phyloP scores from a whole-genome alignment of 2,329 filamentous ascomycete genomes.

The Hirsutella minnesotensis region DNA sequence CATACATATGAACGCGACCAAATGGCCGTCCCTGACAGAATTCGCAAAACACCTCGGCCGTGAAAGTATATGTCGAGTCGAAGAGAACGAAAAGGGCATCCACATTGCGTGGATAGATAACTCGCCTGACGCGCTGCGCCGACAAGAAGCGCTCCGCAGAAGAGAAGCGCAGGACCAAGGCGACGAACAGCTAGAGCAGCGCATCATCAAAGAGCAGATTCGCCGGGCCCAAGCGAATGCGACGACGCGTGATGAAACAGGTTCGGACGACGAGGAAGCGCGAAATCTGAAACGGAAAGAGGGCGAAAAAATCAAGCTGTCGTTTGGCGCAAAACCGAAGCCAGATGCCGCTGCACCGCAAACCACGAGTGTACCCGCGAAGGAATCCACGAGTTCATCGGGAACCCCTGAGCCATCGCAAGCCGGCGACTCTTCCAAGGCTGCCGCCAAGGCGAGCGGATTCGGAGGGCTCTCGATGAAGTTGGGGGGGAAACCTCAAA shows the following conservation, averaged over 20 bases:
- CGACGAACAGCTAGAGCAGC: conserved; percentile 81
- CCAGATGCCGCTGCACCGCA: conserved; percentile 3
- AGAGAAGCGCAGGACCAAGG: conserved; percentile 83
- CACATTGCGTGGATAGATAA: conserved; percentile 88
- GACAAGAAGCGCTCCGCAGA: conserved; percentile 68
- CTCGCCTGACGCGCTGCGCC: conserved; percentile 68
- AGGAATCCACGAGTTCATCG: conserved; percentile 9
- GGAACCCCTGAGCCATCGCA: conserved; percentile 7
- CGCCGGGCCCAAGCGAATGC: conserved; percentile 51
- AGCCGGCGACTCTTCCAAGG: conserved; percentile 6
- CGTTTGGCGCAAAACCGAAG: conserved; percentile 41
- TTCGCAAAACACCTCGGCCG: conserved; percentile 79
- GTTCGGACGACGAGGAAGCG: conserved; percentile 21
- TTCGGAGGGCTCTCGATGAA: conserved; percentile 48
- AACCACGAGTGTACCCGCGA: conserved; percentile 6
- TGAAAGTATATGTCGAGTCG: conserved; percentile 80
- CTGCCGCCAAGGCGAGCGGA: conserved; percentile 18
- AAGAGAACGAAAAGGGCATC: conserved; percentile 77
- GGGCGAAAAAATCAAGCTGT: conserved; percentile 66
- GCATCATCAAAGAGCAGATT: conserved; percentile 74
- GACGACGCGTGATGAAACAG: conserved; percentile 21
- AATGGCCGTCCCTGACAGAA: conserved; percentile 79
- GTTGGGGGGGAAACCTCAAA: conserved; percentile 48
- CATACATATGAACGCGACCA: conserved; percentile 87
- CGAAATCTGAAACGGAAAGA: conserved; percentile 47